Evolutionary conservation across 345 rosid genomes (phyloP).

Genomic region (Zanthoxylum bungeanum): DNA sequence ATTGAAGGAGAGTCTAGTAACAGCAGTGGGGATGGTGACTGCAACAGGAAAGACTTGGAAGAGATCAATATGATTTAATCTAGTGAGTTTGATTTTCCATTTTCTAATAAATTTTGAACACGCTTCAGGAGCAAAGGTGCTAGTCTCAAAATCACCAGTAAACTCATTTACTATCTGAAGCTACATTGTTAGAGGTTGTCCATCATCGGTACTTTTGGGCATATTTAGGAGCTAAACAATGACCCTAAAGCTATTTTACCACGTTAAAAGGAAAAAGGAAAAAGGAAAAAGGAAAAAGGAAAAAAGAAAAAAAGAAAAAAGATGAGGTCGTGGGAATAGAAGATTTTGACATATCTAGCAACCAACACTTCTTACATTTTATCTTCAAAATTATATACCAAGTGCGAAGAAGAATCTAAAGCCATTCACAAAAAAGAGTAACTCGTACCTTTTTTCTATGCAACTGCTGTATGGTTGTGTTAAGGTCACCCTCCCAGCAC

Average conservation of each 20-base stretch:
- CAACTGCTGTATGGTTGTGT: neutral
- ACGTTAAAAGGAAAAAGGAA: neutral
- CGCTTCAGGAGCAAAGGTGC: too few species aligned
- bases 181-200: neutral
- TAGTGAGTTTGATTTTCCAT: too few species aligned
- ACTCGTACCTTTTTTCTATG: neutral
- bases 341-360: neutral
- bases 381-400: neutral
- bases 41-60: too few species aligned
- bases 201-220: neutral
- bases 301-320: neutral
- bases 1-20: too few species aligned
- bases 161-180: neutral
- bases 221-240: neutral
- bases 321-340: neutral
- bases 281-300: neutral
- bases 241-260: neutral
- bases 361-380: neutral
- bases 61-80: too few species aligned
- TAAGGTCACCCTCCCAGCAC: neutral
- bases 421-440: neutral
- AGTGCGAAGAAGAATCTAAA: neutral
- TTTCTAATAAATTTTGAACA: too few species aligned
- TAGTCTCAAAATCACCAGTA: too few species aligned
- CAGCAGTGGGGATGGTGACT: too few species aligned